Evolutionary conservation across 2,329 filamentous ascomycete species (phyloP), one percentile per base, ranked within the genome.

Genomic region (Colletotrichum spaethianum): DNA sequence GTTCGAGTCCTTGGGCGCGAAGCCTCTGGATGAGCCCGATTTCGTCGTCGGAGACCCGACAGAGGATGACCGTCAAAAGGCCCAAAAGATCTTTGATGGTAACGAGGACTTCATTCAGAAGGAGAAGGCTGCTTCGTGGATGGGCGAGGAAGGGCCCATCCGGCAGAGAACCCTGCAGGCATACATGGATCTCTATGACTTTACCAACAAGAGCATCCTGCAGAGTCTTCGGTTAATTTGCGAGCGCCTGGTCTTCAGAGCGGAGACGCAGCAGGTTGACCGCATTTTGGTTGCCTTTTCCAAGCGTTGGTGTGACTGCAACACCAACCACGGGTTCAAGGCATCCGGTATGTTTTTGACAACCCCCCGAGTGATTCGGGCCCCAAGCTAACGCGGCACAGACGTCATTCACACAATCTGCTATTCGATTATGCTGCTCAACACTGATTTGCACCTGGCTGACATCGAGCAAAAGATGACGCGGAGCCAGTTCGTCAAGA

Each of bases 381-480:
- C 5, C 31, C n/a, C 31, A 16, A 42, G 74, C 82, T 84, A 76
- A 86, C 74, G 28, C 16, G 8, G 31, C 12, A 16, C 20, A 93
- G 96, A 98, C 84, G 93, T 98, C 59, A 95, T 99, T 23, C 96
- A 99, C 81, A 98, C 95, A 31, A 97, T 98, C 74, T 97, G 94
- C 83, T 99, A 98, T 82, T 98, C 96, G 1, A 91, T 99, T 75
- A 92, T 99, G 79, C 88, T 99, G 14, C 88, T 99, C 74, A 99
- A 99, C 78, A 99, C 96, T 42, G 96, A 99, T 84, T 86, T 99
- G 67, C 96, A 99, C 78, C 83, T 98, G 78, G 96, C 96, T 70
- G 95, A 98, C 79, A 98, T 98, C 76, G 95, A 97, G 73, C 91
- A 93, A 77, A 97, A 97, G 85, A 99, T 99, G 96, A 98, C 96